Evolutionary conservation across 768 basidiomycete genomes (phyloP), one percentile per base, ranked within the genome.

Genomic region (Clitopilus passeckerianus): DNA sequence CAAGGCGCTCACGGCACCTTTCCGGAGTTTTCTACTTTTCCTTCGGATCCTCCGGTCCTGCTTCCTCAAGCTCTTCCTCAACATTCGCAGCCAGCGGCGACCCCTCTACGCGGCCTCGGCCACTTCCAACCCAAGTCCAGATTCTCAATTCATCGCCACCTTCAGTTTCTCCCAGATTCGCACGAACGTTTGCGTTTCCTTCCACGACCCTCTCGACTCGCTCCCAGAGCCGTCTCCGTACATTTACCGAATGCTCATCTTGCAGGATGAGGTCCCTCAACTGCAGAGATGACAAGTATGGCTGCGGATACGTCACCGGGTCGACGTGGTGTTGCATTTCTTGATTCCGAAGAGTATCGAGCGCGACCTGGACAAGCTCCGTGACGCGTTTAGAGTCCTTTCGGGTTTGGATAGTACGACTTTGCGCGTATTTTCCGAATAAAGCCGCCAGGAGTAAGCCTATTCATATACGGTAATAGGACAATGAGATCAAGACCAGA

Each of bases 101-200:
- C 63, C 35, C 58, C 43, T 59, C 57, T 41, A 22, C 43, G 24
- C 50, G 43, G 53, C 64, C 63, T 61, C 74, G 72, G 59, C 73
- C 70, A 61, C 71, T 77, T 64, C 93, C 93, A 30, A 93, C 84
- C 94, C 94, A 96, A 59, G 89, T 77, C 94, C 94, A 96, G 58
- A 93, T 93, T 63, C 91, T 84, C 73, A 87, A 80, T 74, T 93
- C 92, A 72, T 95, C 93, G 10, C 94, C 93, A 64, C 89, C 89
- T 61, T 79, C 80, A 53, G 91, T 82, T 71, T 96, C 94, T 72
- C 91, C 90, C 56, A 93, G 75, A 69, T 89, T 90, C 30, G 85
- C 86, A 61, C 91, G 83, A 44, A 97, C 91, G 72, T 97, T 97
- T 30, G 91, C 84, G 75, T 97, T 97, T 57, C 86, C 84, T 73